A percentile compares a stretch with the other conserved stretches of the same genome.
Conservation (phyloP, 2,329 filamentous ascomycete genomes). For the Hymenotorrendiella dingleyae region DNA sequence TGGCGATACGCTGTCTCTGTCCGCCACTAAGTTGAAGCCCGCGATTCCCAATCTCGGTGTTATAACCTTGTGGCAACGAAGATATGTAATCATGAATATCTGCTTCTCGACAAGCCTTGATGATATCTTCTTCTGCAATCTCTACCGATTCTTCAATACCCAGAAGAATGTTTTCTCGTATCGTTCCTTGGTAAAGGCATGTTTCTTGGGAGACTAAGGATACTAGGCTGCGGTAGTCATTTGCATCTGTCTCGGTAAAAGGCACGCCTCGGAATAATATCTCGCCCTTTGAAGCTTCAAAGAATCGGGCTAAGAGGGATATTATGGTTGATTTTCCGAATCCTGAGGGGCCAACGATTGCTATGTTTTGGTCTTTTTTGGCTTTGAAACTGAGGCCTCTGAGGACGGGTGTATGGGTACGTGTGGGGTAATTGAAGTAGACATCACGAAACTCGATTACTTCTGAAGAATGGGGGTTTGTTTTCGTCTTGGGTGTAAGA, state of each 20-base stretch:
- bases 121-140: slow-evolving; percentile 39
- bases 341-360: slow-evolving; percentile 85
- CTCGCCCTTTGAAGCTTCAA: slow-evolving; percentile 54
- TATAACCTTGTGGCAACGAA: slow-evolving; percentile 41
- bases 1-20: slow-evolving; percentile 41
- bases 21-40: slow-evolving; percentile 1
- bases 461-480: slow-evolving; percentile 56
- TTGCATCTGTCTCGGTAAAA: slow-evolving; percentile 51
- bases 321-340: slow-evolving; percentile 66
- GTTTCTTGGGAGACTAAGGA: slow-evolving; percentile 69
- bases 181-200: slow-evolving; percentile 60
- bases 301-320: slow-evolving; percentile 85
- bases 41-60: slow-evolving; percentile 1
- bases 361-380: slow-evolving; percentile 73
- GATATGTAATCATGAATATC: slow-evolving; percentile 46
- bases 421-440: slow-evolving; percentile 57
- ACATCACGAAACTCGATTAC: slow-evolving; percentile 31
- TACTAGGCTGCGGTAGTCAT: slow-evolving; percentile 55
- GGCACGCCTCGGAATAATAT: slow-evolving; percentile 30
- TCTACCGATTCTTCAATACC: slow-evolving; percentile 44
- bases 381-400: slow-evolving; percentile 69
- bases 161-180: slow-evolving; percentile 62
- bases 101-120: slow-evolving; percentile 41
- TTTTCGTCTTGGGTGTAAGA: slow-evolving; percentile 28
- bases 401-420: slow-evolving; percentile 73